phyloP scores from a whole-genome alignment of 768 basidiomycete species.

The Suillus clintonianus region DNA sequence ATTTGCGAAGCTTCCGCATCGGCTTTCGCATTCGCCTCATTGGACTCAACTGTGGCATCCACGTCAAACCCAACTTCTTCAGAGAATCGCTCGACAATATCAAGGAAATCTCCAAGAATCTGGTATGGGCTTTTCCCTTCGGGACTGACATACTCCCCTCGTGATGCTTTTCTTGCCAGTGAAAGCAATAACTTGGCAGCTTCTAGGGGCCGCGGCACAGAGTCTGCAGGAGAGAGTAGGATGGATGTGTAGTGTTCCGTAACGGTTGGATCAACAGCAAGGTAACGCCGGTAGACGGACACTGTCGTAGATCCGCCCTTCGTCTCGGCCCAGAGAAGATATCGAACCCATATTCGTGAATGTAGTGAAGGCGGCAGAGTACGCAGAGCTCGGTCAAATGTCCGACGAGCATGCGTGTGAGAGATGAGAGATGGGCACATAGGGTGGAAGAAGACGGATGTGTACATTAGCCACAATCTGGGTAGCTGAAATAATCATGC shows the following conservation, averaged over 20 bases:
- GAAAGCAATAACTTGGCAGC: slow-evolving; percentile 89
- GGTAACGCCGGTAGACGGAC: slow-evolving; percentile 85
- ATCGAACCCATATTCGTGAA: slow-evolving; percentile 88
- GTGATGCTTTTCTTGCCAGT: slow-evolving; percentile 79
- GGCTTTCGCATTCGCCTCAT: slow-evolving; percentile 48
- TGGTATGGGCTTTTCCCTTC: slow-evolving; percentile 97
- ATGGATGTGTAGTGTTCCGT: slow-evolving; percentile 78
- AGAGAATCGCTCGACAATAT: slow-evolving; percentile 85
- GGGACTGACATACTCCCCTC: slow-evolving; percentile 81
- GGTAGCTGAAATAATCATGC: slow-evolving; percentile 62
- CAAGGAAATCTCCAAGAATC: slow-evolving; percentile 88
- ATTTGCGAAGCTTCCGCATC: slow-evolving; percentile 43
- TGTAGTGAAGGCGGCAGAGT: slow-evolving; percentile 94
- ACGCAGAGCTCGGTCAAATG: slow-evolving; percentile 92
- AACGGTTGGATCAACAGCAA: slow-evolving; percentile 75
- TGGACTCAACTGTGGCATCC: slow-evolving; percentile 66
- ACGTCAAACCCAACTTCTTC: slow-evolving; percentile 92
- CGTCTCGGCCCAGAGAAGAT: slow-evolving; percentile 88
- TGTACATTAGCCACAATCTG: slow-evolving; percentile 91
- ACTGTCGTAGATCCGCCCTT: slow-evolving; percentile 80
- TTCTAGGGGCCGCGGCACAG: slow-evolving; percentile 80
- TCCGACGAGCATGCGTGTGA: slow-evolving; percentile 88
- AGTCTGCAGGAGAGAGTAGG: slow-evolving; percentile 58
- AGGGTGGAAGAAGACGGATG: slow-evolving; percentile 88
- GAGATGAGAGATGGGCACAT: slow-evolving; percentile 82